Base-by-base conservation (phyloP, 2,329 filamentous ascomycete species). In the Didymella arachidicola region DNA sequence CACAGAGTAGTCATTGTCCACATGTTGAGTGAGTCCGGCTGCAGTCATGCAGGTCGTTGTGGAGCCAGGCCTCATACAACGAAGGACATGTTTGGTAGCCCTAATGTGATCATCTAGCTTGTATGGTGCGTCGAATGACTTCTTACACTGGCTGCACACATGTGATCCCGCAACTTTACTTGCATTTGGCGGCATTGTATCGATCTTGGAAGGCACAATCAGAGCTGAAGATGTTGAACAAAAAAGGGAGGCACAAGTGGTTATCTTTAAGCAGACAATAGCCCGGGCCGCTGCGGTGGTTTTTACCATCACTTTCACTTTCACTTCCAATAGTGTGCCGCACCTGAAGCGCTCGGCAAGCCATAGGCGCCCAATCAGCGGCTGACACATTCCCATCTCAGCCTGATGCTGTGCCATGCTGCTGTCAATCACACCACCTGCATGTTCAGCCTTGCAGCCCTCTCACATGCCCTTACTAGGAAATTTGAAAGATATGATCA, bases 301-400 rank as follows among this genome's bases (percentile, higher is more conserved):
- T n/a, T 34, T 34, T 34, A 34, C 11, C 4, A 6, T 36, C 14
- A n/a, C 32, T 36, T n/a, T 36, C 14, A n/a, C 32, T 36, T n/a
- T 36, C 32, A n/a, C 32, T 29, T 29, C 10, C 27, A 7, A 7
- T 7, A 5, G 16, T 36, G 14, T 5, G n/a, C 2, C 5, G 14
- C 7, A 4, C 27, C 34, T 26, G 7, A 11, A 34, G 43, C 18
- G 36, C 52, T 22, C 18, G 18, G 14, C 6, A 4, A 3, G 11
- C 8, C 2, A 5, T 30, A 43, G 26, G 39, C 32, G 32, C 26
- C 46, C 46, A 57, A 57, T 46, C 26, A 51, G 41, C 32, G 32
- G 18, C 14, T 39, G 51, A 30, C 53, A 57, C 47, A 46, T 51
- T 32, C 22, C 47, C 4, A 25, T 46, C 11, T 49, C 46, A 49